A percentile compares a stretch with the other conserved stretches of the same genome.
Conservation (phyloP, 78 protist species). For the Neovahlkampfia damariscottae region DNA sequence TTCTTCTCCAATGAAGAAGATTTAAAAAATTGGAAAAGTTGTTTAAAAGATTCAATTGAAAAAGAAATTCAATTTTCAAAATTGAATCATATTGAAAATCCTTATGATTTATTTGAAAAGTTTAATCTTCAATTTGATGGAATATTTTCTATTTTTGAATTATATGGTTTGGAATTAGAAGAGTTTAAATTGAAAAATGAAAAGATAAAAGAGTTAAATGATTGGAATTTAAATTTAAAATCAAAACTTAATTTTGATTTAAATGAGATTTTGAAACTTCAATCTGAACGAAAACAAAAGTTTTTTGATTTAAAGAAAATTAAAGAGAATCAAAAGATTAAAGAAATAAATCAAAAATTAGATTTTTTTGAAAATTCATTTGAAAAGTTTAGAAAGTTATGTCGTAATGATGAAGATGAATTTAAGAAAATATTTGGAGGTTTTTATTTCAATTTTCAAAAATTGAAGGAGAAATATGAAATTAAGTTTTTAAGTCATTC, state of each 20-base stretch:
- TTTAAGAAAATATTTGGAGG: not conserved
- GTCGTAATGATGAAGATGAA: not conserved
- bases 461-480: not conserved
- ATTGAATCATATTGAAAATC: not conserved
- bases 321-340: not conserved
- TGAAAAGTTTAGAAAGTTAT: not conserved
- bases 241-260: not conserved
- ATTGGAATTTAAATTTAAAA: not conserved
- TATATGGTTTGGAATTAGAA: too few relatives aligned
- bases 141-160: too few relatives aligned
- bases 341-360: not conserved
- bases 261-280: not conserved
- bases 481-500: not conserved
- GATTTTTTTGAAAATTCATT: not conserved
- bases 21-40: not conserved
- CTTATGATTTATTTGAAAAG: not conserved
- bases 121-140: not conserved
- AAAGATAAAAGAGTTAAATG: not conserved
- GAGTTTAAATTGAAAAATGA: not conserved
- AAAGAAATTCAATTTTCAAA: not conserved
- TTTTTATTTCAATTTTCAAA: not conserved
- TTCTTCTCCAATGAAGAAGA: not conserved
- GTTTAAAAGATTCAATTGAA: not conserved
- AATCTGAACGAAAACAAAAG: not conserved
- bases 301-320: not conserved